These are phyloP conservation scores for Acacia pycnantha DNA, from an alignment of 331 rosid genomes.

Conservation along the genomic window DNA sequence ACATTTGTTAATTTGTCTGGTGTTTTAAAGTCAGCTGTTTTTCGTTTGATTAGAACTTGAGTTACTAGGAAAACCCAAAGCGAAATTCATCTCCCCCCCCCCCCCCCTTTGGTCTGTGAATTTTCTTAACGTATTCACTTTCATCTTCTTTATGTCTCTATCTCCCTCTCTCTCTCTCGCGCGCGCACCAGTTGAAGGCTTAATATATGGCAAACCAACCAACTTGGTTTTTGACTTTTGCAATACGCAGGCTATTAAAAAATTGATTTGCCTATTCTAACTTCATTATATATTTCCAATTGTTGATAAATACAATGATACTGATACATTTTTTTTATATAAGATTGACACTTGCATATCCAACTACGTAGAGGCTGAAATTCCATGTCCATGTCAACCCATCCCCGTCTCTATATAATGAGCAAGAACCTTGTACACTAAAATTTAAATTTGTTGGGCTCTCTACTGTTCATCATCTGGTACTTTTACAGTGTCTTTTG, in stretches of 20 bases:
- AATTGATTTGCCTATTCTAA: neutral
- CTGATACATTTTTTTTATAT: neutral
- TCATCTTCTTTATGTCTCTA: too few relatives aligned
- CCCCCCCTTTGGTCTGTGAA: too few relatives aligned
- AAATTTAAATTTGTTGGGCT: neutral
- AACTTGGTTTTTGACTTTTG: neutral
- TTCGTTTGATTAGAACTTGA: too few relatives aligned
- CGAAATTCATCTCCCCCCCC: too few relatives aligned
- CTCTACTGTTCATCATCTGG: conserved; percentile 18
- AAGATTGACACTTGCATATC: neutral
- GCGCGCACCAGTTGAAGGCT: neutral
- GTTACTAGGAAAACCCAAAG: too few relatives aligned
- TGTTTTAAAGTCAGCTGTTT: too few relatives aligned
- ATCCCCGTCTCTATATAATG: conserved; percentile 17
- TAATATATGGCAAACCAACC: neutral
- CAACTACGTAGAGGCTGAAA: neutral
- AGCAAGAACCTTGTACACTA: neutral
- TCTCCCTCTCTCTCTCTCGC: too few relatives aligned
- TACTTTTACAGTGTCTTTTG: neutral
- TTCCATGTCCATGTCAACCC: neutral
- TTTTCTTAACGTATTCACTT: too few relatives aligned
- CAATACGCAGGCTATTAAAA: neutral
- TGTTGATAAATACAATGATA: neutral
- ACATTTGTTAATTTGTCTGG: neutral
- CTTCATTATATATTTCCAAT: too few relatives aligned